These are phyloP conservation scores for Ustilago bromivora DNA, from an alignment of 1,284 basidiomycete species.

Conservation along the genomic window DNA sequence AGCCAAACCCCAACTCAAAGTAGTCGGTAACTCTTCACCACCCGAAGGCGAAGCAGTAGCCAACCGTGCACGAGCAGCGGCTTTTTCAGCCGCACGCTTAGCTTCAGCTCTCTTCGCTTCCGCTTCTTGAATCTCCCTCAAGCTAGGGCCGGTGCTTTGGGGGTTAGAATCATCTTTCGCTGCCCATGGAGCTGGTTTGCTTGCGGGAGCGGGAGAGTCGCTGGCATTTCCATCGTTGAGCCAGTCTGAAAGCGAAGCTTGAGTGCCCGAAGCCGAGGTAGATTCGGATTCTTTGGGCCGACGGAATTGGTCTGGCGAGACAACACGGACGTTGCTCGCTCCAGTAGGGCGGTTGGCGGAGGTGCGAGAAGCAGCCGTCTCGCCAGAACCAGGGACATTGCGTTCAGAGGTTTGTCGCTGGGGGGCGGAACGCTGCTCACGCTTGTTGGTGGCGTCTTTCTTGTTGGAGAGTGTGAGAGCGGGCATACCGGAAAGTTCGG, in stretches of 20 bases:
- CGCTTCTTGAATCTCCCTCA: constrained; percentile 95
- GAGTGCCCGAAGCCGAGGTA: constrained; percentile 10
- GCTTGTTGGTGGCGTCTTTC: constrained; percentile 39
- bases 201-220: constrained; percentile 34
- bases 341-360: constrained; percentile 37
- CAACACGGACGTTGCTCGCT: constrained; percentile 56
- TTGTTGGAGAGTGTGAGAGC: constrained; percentile 28
- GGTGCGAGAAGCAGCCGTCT: constrained; percentile 12
- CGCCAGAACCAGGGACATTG: constrained; percentile 22
- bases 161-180: constrained; percentile 47
- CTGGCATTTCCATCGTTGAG: constrained; percentile 33
- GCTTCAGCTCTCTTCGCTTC: constrained; percentile 85
- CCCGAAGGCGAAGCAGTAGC: constrained; percentile 60
- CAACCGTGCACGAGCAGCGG: constrained; percentile 66
- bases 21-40: constrained; percentile 55
- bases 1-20: constrained; percentile 72
- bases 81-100: constrained; percentile 71
- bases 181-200: constrained; percentile 66
- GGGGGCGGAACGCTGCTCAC: constrained; percentile 36
- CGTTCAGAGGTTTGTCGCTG: constrained; percentile 31
- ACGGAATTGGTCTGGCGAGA: constrained; percentile 57
- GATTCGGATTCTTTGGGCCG: constrained; percentile 27
- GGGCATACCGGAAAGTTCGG: constrained; percentile 46
- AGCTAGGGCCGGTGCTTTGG: constrained; percentile 71
- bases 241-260: constrained; percentile 52